A percentile compares a stretch with the other conserved stretches of the same genome.
phyloP scores from a whole-genome alignment of 257 asterid species.

The Solanum lycopersicoides region DNA sequence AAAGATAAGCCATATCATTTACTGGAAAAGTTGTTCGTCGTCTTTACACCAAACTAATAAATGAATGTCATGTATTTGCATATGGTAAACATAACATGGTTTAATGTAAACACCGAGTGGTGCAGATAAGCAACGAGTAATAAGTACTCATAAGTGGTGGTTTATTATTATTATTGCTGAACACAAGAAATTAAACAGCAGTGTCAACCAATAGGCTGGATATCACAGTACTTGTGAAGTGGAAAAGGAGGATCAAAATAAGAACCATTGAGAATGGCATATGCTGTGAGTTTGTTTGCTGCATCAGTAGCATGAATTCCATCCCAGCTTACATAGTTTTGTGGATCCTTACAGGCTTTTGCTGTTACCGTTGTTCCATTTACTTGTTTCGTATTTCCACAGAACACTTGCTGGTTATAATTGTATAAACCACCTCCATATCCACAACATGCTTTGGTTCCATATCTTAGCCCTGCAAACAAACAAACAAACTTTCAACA shows the following conservation, averaged over 20 bases:
- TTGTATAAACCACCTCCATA: slow-evolving; percentile 64
- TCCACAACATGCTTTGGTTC: slow-evolving; percentile 79
- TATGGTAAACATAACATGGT: not conserved
- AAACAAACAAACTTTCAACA: not conserved
- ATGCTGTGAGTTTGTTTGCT: slow-evolving; percentile 55
- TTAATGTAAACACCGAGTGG: not conserved
- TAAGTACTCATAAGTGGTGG: not conserved
- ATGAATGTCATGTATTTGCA: not conserved
- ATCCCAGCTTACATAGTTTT: slow-evolving; percentile 66
- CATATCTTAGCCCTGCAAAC: slow-evolving; percentile 45
- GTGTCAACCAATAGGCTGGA: slow-evolving; percentile 30
- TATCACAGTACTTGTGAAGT: slow-evolving; percentile 33
- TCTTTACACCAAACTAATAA: not conserved
- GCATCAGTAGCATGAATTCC: slow-evolving; percentile 80
- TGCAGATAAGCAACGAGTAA: not conserved
- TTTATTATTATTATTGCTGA: not conserved
- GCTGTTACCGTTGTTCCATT: slow-evolving; percentile 34
- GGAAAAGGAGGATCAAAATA: slow-evolving; percentile 43
- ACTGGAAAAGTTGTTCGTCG: not conserved
- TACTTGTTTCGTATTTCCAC: slow-evolving; percentile 38
- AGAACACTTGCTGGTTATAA: slow-evolving; percentile 30
- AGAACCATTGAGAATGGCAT: slow-evolving; percentile 47
- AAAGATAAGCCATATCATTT: not conserved
- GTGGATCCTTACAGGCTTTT: slow-evolving; percentile 49
- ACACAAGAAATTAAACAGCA: not conserved